Base-by-base conservation (phyloP, 495 filamentous ascomycete species). In the Penicillium herquei region DNA sequence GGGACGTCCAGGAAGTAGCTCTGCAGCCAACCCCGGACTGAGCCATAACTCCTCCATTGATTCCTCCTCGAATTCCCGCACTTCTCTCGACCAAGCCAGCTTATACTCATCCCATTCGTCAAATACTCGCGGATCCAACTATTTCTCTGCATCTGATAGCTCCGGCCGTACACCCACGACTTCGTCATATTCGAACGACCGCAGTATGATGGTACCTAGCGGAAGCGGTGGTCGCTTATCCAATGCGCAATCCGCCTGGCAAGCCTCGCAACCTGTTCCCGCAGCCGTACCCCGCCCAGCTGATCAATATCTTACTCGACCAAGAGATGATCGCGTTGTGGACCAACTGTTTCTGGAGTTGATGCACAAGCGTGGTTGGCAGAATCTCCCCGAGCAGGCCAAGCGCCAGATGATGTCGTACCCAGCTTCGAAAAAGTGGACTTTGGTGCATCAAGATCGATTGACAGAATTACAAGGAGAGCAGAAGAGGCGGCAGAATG, bases 331-430 rank as follows among this genome's bases (percentile, higher is more conserved):
- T 64, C 81, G 84, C 48, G 70, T 93, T 7, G 88, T 96, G n/a
- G 94, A 98, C 70, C 83, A 89, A 64, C 87, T 96, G 71, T 98
- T 98, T 61, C 76, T 92, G 58, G 88, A 88, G 33, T 75, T 98
- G 61, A 98, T 98, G 95, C 86, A 94, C 61, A 98, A 98, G 71
- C 86, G 94, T 66, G 94, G 92, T 52, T 98, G 91, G 88, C 91
- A 95, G 71, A 92, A 92, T 66, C 80, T 98, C 49, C 94, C 94
- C n/a, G 94, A 98, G 61, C 90, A 96, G 70, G 95, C 93, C 26
- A 84, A 87, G 60, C 80, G 93, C 55, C 94, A 98, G 72, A 97
- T 98, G 91, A 79, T 92, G 70, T 89, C 91, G 13, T 98, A 98
- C 64, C 90, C 91, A 11, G 80, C 93, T 26, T 82, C 83, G 42